These are phyloP conservation scores for Arabidopsis arenosa DNA, from an alignment of 345 rosid species.

Conservation along the genomic window DNA sequence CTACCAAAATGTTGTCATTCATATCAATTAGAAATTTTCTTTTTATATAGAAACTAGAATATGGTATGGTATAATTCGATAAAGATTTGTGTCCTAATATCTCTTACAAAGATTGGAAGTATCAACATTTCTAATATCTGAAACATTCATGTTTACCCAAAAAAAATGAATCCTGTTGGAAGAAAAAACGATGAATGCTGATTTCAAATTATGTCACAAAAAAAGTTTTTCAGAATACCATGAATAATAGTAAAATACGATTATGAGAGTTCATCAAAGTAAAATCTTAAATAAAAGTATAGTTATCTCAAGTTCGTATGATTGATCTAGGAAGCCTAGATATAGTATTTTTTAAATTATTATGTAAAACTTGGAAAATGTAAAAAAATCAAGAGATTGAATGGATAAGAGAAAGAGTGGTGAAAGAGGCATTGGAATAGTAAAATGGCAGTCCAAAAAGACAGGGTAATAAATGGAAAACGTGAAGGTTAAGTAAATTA, in stretches of 20 bases:
- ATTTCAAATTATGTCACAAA: too few species aligned
- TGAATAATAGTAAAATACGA: neutral
- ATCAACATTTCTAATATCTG: too few species aligned
- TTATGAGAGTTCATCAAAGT: neutral
- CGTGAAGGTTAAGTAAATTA: constrained; percentile 47
- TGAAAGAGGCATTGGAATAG: constrained; percentile 44
- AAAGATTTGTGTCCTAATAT: neutral
- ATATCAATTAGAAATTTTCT: neutral
- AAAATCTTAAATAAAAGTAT: neutral
- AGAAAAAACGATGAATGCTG: too few species aligned
- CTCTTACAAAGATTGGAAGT: too few species aligned
- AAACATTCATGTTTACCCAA: too few species aligned
- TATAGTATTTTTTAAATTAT: neutral
- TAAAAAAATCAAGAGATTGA: constrained; percentile 15
- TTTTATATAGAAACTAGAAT: neutral
- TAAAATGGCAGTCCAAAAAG: constrained; percentile 41
- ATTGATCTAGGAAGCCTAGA: constrained; percentile 34
- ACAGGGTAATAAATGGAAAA: constrained; percentile 45
- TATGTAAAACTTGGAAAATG: neutral
- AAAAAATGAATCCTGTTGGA: too few species aligned
- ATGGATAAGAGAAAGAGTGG: constrained; percentile 35
- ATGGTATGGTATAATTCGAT: neutral
- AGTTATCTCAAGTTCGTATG: constrained; percentile 36
- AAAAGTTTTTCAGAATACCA: neutral
- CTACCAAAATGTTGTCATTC: constrained; percentile 2